Percentiles rank a stretch among this genome's conserved stretches.
phyloP scores from a whole-genome alignment of 768 basidiomycete species.

The Leucocoprinus sp. region DNA sequence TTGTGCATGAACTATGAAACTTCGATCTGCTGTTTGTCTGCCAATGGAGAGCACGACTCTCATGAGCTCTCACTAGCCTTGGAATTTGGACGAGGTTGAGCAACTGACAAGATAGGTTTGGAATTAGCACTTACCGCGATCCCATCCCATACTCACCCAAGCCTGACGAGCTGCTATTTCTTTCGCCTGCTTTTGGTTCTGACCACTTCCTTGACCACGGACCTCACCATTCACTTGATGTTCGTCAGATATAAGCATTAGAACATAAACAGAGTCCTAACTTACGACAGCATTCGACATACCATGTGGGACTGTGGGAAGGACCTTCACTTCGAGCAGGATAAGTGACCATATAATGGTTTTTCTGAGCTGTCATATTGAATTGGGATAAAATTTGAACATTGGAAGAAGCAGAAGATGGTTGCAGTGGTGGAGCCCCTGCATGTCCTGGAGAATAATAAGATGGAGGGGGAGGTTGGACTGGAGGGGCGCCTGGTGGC shows the following conservation, averaged over 20 bases:
- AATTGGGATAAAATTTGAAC: slow-evolving; percentile 33
- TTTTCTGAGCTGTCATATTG: slow-evolving; percentile 47
- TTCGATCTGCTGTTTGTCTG: not conserved
- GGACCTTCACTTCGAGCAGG: slow-evolving; percentile 40
- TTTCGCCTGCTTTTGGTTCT: slow-evolving; percentile 59
- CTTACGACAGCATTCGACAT: slow-evolving; percentile 45
- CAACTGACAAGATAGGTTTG: not conserved
- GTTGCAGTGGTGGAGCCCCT: no score
- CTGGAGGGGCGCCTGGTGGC: slow-evolving; percentile 6
- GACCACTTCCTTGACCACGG: slow-evolving; percentile 42
- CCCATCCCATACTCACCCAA: slow-evolving; percentile 47
- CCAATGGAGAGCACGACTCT: slow-evolving; percentile 12
- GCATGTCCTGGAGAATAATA: not conserved
- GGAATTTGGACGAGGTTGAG: not conserved
- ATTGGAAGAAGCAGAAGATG: slow-evolving; percentile 16
- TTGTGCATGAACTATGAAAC: not conserved
- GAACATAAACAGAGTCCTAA: slow-evolving; percentile 3
- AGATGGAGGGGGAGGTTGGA: slow-evolving; percentile 9
- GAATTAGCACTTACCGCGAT: slow-evolving; percentile 15
- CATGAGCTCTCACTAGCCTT: not conserved
- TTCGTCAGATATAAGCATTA: not conserved
- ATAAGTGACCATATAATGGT: slow-evolving; percentile 35
- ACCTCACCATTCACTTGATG: slow-evolving; percentile 41
- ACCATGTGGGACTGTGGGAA: slow-evolving; percentile 49
- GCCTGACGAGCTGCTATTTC: slow-evolving; percentile 61